Base-by-base conservation (phyloP, 257 asterid genomes). In the Petunia axillaris region DNA sequence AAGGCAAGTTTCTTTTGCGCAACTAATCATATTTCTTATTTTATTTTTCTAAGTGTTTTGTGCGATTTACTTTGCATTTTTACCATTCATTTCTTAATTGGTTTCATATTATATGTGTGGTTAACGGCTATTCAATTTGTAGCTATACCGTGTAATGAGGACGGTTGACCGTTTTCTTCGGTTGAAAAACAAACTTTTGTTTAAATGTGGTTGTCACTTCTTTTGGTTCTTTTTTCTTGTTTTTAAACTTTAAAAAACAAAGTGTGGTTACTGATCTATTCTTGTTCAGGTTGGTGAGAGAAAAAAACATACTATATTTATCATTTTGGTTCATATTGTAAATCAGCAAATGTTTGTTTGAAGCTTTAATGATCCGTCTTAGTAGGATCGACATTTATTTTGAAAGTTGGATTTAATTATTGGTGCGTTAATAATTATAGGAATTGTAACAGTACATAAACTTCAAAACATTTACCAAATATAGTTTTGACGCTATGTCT, bases 1-100 rank as follows among this genome's bases (percentile, higher is more conserved):
- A 62, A 36, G 35, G n/a, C 7, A 50, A 71, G 46, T 50, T 13
- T 50, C 77, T 73, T 50, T 50, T 48, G 77, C 75, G 8, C 13
- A 73, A 73, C 50, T 73, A 73, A 73, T 25, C 77, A 73, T 50
- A 35, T 73, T 73, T 71, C 43, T 48, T 50, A 48, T 50, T 5
- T 48, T 71, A 46, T 64, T 38, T 4, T 66, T 66, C 75, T 66
- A 40, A 10, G 41, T 48, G 11, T 44, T 73, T 73, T 35, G 6
- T 50, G 77, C 60, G 41, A 73, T 50, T 73, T 73, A 73, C 52
- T 50, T 50, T 35, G 13, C 11, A 50, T 1, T 73, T 73, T 73
- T 73, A 73, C 77, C 77, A 35, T 73, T 73, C 77, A 73, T 10
- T 73, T 35, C 50, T 2, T 0, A 10, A 52, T 52, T 52, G 15